These are phyloP conservation scores for Eudorina sp. DNA, from an alignment of 139 green algal species.

Conservation along the genomic window DNA sequence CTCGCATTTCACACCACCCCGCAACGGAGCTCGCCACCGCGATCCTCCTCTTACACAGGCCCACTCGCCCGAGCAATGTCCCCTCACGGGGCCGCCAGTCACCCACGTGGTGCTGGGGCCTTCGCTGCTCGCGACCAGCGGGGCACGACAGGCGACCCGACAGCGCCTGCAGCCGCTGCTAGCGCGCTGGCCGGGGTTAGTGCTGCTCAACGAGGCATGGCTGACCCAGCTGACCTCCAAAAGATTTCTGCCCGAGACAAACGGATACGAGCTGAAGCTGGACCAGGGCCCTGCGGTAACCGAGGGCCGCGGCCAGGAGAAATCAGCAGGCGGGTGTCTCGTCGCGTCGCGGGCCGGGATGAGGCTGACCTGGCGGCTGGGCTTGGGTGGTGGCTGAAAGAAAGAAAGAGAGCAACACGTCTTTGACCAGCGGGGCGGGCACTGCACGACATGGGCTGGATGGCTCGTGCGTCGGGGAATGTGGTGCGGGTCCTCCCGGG, in stretches of 20 bases:
- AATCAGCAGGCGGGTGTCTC: not conserved
- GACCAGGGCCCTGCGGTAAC: not conserved
- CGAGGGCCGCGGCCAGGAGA: no score
- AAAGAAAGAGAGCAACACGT: no score
- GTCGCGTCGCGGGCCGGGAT: no score
- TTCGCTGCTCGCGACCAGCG: not conserved
- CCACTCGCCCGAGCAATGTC: not conserved
- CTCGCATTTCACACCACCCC: no score
- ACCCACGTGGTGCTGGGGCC: slow-evolving; percentile 34
- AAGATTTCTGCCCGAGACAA: not conserved
- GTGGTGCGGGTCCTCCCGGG: no score
- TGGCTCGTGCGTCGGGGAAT: no score
- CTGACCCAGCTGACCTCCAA: not conserved
- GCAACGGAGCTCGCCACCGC: no score
- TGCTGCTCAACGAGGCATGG: slow-evolving; percentile 8
- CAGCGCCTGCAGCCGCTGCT: not conserved
- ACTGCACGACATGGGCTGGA: no score
- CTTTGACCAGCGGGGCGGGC: no score
- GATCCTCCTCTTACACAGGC: slow-evolving; percentile 6
- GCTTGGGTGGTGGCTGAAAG: no score
- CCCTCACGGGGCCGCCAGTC: not conserved
- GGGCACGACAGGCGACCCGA: not conserved
- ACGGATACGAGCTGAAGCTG: not conserved
- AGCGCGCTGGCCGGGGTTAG: not conserved
- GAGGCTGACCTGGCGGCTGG: no score